These are phyloP conservation scores for Astrothelium macrocarpum DNA, from an alignment of 495 filamentous ascomycete species.

Conservation along the genomic window DNA sequence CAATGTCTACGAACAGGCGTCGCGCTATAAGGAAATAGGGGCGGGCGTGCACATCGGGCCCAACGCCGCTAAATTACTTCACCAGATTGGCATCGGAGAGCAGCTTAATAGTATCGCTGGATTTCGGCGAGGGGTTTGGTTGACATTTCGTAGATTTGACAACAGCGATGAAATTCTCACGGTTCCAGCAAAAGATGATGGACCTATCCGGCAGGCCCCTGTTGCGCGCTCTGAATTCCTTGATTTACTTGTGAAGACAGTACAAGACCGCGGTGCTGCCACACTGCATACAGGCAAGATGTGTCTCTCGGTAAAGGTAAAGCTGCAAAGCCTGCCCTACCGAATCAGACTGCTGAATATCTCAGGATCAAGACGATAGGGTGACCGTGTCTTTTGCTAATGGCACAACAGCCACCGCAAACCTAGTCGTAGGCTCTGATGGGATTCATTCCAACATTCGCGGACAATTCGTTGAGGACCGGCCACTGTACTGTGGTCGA, in stretches of 20 bases:
- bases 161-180: slow-evolving; percentile 17
- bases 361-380: not conserved
- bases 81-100: slow-evolving; percentile 16
- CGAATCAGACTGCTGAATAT: not conserved
- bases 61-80: slow-evolving; percentile 16
- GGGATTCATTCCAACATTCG: slow-evolving; percentile 17
- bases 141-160: slow-evolving; percentile 19
- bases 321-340: slow-evolving; percentile 20
- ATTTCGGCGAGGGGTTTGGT: slow-evolving; percentile 13
- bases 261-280: slow-evolving; percentile 23
- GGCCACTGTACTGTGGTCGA: slow-evolving; percentile 2
- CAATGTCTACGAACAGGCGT: slow-evolving; percentile 20
- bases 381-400: slow-evolving; percentile 14
- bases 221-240: slow-evolving; percentile 38
- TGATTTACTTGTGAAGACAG: slow-evolving; percentile 35
- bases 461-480: slow-evolving; percentile 3
- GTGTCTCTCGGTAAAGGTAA: slow-evolving; percentile 2
- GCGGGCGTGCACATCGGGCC: slow-evolving; percentile 17
- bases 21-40: slow-evolving; percentile 19
- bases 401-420: slow-evolving; percentile 9
- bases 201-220: not conserved
- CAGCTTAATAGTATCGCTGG: slow-evolving; percentile 16
- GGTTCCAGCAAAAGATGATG: slow-evolving; percentile 9
- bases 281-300: slow-evolving; percentile 22
- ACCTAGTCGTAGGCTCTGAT: slow-evolving; percentile 13